Percentiles rank a stretch among this genome's conserved stretches.
phyloP scores from a whole-genome alignment of 768 basidiomycete genomes.

The Melanogaster broomeanus region DNA sequence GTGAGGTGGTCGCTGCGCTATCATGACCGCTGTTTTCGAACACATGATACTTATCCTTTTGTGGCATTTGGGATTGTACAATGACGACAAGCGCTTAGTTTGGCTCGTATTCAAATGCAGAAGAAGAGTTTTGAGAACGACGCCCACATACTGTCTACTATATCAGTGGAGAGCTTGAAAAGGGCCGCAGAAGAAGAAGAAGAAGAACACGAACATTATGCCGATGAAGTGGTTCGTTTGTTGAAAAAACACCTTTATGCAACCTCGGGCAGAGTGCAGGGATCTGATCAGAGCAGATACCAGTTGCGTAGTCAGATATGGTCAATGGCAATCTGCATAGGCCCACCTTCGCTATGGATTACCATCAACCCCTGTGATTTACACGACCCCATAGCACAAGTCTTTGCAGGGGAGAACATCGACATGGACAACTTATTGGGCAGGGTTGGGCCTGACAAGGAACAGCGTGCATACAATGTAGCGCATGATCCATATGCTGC shows the following conservation, averaged over 20 bases:
- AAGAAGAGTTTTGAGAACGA: background rate
- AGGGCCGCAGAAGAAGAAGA: background rate
- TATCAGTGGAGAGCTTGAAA: background rate
- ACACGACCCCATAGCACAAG: conserved; percentile 34
- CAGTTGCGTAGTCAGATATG: background rate
- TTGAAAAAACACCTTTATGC: background rate
- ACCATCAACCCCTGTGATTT: too few species aligned
- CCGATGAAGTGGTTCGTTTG: background rate
- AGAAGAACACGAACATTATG: background rate
- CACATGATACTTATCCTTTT: conserved; percentile 17
- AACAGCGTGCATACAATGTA: conserved; percentile 30
- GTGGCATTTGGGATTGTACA: background rate
- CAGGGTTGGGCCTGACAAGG: conserved; percentile 19
- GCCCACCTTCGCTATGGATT: conserved; percentile 34
- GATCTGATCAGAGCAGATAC: background rate
- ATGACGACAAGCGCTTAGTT: background rate
- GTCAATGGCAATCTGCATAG: background rate
- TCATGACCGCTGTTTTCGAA: background rate
- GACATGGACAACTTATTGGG: conserved; percentile 37
- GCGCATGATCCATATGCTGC: conserved; percentile 40
- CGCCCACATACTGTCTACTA: conserved; percentile 19
- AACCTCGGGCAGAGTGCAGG: background rate
- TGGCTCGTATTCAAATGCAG: background rate
- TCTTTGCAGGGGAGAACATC: conserved; percentile 40
- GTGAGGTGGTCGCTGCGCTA: background rate